phyloP scores from a whole-genome alignment of 148 eudicot species.

The Amaranthus cruentus region DNA sequence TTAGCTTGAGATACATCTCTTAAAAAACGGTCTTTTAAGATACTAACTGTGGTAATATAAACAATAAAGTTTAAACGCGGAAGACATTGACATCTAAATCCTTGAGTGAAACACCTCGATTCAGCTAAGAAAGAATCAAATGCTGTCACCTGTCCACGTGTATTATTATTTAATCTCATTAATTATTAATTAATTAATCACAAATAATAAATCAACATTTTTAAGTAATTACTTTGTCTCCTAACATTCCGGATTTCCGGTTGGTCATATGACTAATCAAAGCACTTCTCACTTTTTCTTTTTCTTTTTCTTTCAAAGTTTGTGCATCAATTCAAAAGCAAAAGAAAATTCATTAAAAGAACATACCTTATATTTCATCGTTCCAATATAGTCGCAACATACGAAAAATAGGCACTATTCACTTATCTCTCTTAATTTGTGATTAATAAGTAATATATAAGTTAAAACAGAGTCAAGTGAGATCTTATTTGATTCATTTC shows the following conservation, averaged over 20 bases:
- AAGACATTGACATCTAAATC: slow-evolving; percentile 15
- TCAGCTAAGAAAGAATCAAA: not conserved
- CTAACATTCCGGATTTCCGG: slow-evolving; percentile 12
- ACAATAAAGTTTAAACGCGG: too few species aligned
- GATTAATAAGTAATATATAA: too few species aligned
- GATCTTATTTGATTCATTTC: too few species aligned
- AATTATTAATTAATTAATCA: not conserved
- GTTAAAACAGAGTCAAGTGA: too few species aligned
- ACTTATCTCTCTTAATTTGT: too few species aligned
- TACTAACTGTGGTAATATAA: too few species aligned
- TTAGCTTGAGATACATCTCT: too few species aligned
- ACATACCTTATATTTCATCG: not conserved
- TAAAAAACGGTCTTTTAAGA: too few species aligned
- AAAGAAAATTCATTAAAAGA: slow-evolving; percentile 15
- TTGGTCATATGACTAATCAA: slow-evolving; percentile 14
- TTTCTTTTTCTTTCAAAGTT: not conserved
- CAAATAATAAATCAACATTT: not conserved
- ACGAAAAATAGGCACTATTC: too few species aligned
- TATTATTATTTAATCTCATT: not conserved
- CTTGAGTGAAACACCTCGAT: not conserved
- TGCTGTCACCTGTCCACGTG: not conserved
- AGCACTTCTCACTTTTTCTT: not conserved
- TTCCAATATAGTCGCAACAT: too few species aligned
- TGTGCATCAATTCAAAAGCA: not conserved
- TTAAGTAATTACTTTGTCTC: not conserved